These are phyloP conservation scores for Pichia sp. DNA, from an alignment of 1,139 yeast genomes.

Conservation along the genomic window DNA sequence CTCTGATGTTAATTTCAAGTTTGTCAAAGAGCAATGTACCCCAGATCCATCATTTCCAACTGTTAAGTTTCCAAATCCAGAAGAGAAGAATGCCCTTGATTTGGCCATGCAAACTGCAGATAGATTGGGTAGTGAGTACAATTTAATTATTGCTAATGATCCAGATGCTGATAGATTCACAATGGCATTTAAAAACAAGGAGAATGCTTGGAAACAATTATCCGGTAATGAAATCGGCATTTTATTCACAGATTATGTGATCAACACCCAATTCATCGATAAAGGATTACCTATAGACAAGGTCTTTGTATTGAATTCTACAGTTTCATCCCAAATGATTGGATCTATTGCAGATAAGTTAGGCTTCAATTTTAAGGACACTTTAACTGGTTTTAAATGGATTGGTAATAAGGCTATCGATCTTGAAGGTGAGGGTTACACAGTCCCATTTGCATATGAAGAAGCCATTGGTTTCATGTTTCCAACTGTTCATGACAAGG, in stretches of 20 bases:
- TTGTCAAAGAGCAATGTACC: slow-evolving; percentile 56
- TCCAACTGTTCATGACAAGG: slow-evolving; percentile 84
- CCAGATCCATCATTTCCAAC: slow-evolving; percentile 91
- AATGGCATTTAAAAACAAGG: slow-evolving; percentile 55
- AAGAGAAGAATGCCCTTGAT: slow-evolving; percentile 87
- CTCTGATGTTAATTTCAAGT: slow-evolving; percentile 21
- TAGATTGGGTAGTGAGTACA: slow-evolving; percentile 35
- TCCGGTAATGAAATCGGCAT: slow-evolving; percentile 93
- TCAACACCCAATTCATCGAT: slow-evolving; percentile 32
- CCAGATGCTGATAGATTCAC: slow-evolving; percentile 97
- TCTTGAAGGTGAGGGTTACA: slow-evolving; percentile 58
- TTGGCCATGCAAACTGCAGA: slow-evolving; percentile 62
- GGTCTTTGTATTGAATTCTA: slow-evolving; percentile 76
- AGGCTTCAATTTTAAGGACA: slow-evolving; percentile 70
- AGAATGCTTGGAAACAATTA: slow-evolving; percentile 66
- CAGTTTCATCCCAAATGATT: slow-evolving; percentile 87
- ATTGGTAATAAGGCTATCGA: slow-evolving; percentile 88
- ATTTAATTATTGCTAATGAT: slow-evolving; percentile 81
- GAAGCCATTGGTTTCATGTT: slow-evolving; percentile 98
- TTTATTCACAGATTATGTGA: slow-evolving; percentile 68
- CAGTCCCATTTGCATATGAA: slow-evolving; percentile 88
- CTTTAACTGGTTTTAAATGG: slow-evolving; percentile 97
- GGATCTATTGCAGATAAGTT: slow-evolving; percentile 62
- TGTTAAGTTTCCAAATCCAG: slow-evolving; percentile 92
- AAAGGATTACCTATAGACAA: slow-evolving; percentile 26